Percentiles rank a stretch among this genome's conserved stretches.
Evolutionary conservation across 176 grass and related monocot genomes (phyloP).

Genomic region (Hyparrhenia diplandra): DNA sequence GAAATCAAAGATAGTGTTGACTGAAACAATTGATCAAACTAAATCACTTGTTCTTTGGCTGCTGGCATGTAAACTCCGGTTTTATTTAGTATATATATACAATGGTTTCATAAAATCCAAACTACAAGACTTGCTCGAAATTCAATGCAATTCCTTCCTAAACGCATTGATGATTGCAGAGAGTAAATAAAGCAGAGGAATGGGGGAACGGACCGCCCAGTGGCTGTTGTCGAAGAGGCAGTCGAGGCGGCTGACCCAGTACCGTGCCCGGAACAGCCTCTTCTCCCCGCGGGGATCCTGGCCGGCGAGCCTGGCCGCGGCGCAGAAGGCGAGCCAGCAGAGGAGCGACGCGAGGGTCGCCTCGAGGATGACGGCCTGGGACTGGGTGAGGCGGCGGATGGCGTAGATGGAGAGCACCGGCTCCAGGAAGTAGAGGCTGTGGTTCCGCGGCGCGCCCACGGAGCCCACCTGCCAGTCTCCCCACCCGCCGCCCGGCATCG

Average conservation of each 20-base stretch:
- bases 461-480: slow-evolving; percentile 59
- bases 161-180: background rate
- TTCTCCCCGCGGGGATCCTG: slow-evolving; percentile 31
- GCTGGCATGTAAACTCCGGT: background rate
- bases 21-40: background rate
- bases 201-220: slow-evolving; percentile 47
- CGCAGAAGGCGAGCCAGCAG: slow-evolving; percentile 75
- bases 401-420: slow-evolving; percentile 57
- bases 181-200: background rate
- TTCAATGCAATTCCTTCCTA: no score
- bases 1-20: background rate
- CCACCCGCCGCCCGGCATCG: background rate
- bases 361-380: slow-evolving; percentile 86
- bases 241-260: slow-evolving; percentile 80
- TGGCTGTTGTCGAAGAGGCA: slow-evolving; percentile 68
- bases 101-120: no score
- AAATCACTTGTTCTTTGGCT: background rate
- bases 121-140: background rate
- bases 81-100: background rate
- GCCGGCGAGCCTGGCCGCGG: slow-evolving; percentile 32
- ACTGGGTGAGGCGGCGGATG: slow-evolving; percentile 76
- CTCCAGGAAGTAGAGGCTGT: slow-evolving; percentile 54
- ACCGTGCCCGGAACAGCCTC: slow-evolving; percentile 57
- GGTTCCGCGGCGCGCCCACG: slow-evolving; percentile 48
- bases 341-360: slow-evolving; percentile 43